These are phyloP conservation scores for Diospyros kaki DNA, from an alignment of 148 eudicot species.

Conservation along the genomic window DNA sequence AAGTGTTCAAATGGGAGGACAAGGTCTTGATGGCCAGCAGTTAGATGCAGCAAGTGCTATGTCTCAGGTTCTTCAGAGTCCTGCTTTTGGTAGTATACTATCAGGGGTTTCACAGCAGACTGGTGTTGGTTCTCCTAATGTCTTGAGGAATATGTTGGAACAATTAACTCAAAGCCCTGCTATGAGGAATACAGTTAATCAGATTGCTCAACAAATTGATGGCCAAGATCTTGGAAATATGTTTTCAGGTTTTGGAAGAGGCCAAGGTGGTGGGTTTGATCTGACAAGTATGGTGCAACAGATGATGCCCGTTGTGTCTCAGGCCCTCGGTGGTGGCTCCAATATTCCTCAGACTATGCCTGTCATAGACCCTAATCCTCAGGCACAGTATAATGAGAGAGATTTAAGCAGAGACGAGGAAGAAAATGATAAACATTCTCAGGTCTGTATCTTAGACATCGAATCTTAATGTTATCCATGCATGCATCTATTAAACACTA, in stretches of 20 bases:
- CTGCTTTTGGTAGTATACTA: conserved; percentile 68
- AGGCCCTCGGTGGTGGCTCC: conserved; percentile 67
- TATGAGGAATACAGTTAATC: conserved; percentile 81
- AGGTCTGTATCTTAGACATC: conserved; percentile 37
- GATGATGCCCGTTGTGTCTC: conserved; percentile 98
- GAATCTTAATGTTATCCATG: neutral
- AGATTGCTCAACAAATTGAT: conserved; percentile 82
- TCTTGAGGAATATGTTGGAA: conserved; percentile 72
- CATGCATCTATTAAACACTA: neutral
- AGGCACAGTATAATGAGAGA: conserved; percentile 15
- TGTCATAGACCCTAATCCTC: conserved; percentile 22
- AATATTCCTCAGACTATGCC: conserved; percentile 20
- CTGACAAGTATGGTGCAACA: conserved; percentile 87
- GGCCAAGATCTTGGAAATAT: conserved; percentile 54
- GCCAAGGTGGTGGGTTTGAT: conserved; percentile 67
- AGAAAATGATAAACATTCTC: conserved; percentile 25
- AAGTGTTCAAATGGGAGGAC: conserved; percentile 23
- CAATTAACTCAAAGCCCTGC: conserved; percentile 81
- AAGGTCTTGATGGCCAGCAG: conserved; percentile 33
- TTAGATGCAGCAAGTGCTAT: conserved; percentile 53
- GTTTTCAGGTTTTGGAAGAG: conserved; percentile 53
- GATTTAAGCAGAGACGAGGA: conserved; percentile 22
- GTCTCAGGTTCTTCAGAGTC: conserved; percentile 72
- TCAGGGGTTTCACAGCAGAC: conserved; percentile 83
- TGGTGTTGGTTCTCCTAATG: conserved; percentile 82